Evolutionary conservation across 257 asterid genomes (phyloP).

Genomic region (Solanum clarkiae): DNA sequence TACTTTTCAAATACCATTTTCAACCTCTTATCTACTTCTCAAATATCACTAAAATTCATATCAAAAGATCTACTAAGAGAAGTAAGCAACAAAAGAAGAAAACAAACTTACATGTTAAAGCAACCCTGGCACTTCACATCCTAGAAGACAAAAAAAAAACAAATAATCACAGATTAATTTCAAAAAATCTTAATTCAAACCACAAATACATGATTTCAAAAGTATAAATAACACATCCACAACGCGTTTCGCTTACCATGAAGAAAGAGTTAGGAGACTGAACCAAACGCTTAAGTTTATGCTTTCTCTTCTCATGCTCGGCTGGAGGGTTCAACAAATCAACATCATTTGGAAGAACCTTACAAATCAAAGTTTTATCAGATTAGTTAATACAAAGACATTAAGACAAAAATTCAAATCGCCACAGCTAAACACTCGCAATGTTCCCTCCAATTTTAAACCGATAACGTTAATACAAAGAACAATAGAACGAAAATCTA

Average conservation of each 20-base stretch:
- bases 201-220: background rate
- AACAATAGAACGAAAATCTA: background rate
- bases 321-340: slow-evolving; percentile 20
- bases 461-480: background rate
- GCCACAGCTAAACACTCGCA: background rate
- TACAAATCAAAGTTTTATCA: background rate
- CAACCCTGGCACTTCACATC: slow-evolving; percentile 29
- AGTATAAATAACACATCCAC: background rate
- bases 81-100: background rate
- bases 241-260: background rate
- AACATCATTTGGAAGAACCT: slow-evolving; percentile 17
- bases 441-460: background rate
- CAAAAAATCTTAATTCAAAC: background rate
- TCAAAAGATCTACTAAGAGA: background rate
- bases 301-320: slow-evolving; percentile 13
- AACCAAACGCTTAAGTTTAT: slow-evolving; percentile 21
- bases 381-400: background rate
- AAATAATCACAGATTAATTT: background rate
- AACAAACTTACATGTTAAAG: slow-evolving; percentile 19
- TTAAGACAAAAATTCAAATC: background rate
- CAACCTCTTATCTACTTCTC: background rate
- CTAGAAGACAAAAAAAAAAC: background rate
- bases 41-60: background rate
- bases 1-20: background rate
- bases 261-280: slow-evolving; percentile 19